phyloP scores from a whole-genome alignment of 495 filamentous ascomycete genomes.

The Rhizodiscina lignyota region DNA sequence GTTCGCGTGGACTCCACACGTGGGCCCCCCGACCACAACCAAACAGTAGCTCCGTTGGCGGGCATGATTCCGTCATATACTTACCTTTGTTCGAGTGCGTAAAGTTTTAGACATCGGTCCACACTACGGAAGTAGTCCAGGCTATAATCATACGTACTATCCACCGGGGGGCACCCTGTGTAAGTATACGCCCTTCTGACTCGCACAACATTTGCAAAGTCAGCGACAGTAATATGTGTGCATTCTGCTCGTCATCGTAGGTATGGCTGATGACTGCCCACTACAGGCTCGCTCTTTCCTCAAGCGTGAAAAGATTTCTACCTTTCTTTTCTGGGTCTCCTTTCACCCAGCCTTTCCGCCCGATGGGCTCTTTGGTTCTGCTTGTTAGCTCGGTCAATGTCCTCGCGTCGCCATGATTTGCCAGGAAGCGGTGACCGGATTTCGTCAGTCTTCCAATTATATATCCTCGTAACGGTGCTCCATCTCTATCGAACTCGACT shows the following conservation, averaged over 20 bases:
- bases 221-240: not conserved
- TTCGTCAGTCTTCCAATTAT: constrained; percentile 29
- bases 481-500: constrained; percentile 31
- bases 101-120: too few relatives aligned
- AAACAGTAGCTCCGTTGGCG: too few relatives aligned
- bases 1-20: too few relatives aligned
- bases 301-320: constrained; percentile 27
- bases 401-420: constrained; percentile 27
- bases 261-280: not conserved
- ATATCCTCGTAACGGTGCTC: constrained; percentile 24
- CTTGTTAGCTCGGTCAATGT: constrained; percentile 21
- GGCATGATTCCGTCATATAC: too few relatives aligned
- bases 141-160: too few relatives aligned
- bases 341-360: constrained; percentile 22
- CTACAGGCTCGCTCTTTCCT: constrained; percentile 14
- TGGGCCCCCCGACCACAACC: too few relatives aligned
- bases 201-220: too few relatives aligned
- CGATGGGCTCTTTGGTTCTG: constrained; percentile 19
- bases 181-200: too few relatives aligned
- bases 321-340: constrained; percentile 12
- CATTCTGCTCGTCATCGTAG: not conserved
- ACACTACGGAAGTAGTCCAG: too few relatives aligned
- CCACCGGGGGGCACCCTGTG: too few relatives aligned
- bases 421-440: constrained; percentile 30
- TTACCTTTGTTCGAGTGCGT: too few relatives aligned